Evolutionary conservation across 495 filamentous ascomycete species (phyloP).

Genomic region (Saxophila tyrrhenica): DNA sequence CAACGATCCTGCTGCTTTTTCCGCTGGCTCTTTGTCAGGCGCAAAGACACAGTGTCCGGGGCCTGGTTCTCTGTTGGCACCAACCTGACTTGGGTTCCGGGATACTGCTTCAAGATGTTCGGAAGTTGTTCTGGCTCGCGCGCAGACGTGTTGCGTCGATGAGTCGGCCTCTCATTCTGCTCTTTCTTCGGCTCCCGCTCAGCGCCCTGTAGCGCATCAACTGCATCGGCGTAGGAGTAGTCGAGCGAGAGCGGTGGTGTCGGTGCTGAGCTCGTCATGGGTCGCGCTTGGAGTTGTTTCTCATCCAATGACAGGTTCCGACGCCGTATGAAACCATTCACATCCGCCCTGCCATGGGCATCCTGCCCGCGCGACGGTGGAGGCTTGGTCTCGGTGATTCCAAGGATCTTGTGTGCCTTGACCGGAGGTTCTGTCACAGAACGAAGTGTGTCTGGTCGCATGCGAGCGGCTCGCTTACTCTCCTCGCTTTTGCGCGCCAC

Average conservation of each 20-base stretch:
- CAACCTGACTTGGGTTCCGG: background rate
- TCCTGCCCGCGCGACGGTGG: background rate
- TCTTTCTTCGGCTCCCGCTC: constrained; percentile 5
- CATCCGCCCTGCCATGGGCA: background rate
- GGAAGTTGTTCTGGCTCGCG: background rate
- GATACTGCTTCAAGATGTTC: background rate
- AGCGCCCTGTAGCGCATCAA: constrained; percentile 12
- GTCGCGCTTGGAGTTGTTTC: constrained; percentile 2
- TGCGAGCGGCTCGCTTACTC: background rate
- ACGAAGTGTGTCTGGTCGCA: constrained; percentile 5
- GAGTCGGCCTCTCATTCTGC: background rate
- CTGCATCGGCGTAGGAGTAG: constrained; percentile 18
- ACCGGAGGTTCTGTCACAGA: constrained; percentile 20
- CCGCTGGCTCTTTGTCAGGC: background rate
- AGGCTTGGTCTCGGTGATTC: constrained; percentile 8
- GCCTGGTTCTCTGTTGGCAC: background rate
- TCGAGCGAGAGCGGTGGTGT: constrained; percentile 13
- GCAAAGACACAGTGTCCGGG: background rate
- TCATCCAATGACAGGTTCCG: background rate
- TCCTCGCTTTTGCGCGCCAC: constrained; percentile 8
- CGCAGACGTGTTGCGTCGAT: background rate
- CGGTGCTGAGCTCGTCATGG: background rate
- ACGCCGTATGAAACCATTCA: background rate
- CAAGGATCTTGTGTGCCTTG: constrained; percentile 29
- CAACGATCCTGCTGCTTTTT: background rate